phyloP scores from a whole-genome alignment of 805 yeast species.

The Kuraishia floccosa region DNA sequence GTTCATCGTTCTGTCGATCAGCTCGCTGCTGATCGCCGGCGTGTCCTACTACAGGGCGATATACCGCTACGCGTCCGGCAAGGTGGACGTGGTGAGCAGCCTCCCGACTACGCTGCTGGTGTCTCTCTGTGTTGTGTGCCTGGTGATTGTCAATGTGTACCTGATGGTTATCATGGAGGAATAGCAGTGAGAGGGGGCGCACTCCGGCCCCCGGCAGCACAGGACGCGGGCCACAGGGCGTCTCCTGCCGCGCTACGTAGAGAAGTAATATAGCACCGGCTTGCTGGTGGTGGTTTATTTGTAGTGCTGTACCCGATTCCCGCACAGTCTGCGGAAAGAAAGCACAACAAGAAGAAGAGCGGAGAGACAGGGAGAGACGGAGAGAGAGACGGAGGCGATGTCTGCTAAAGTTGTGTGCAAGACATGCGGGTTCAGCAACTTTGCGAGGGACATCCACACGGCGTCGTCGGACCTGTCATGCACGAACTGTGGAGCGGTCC shows the following conservation, averaged over 20 bases:
- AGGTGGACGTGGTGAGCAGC: slow-evolving; percentile 25
- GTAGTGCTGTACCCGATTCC: too few species aligned
- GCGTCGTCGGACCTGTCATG: slow-evolving; percentile 77
- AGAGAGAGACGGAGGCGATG: too few species aligned
- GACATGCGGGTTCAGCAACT: slow-evolving; percentile 39
- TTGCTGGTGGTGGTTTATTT: too few species aligned
- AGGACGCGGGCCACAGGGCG: too few species aligned
- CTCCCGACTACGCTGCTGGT: slow-evolving; percentile 21
- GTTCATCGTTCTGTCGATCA: slow-evolving; percentile 25
- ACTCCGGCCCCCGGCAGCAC: too few species aligned
- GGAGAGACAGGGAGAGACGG: too few species aligned
- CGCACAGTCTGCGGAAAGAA: too few species aligned
- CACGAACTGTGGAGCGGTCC: slow-evolving; percentile 73
- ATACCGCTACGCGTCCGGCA: slow-evolving; percentile 27
- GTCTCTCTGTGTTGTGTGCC: slow-evolving; percentile 20
- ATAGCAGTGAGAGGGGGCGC: too few species aligned
- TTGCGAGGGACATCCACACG: slow-evolving; percentile 38
- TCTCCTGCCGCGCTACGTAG: too few species aligned
- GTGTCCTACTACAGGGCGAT: slow-evolving; percentile 31
- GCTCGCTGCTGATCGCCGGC: slow-evolving; percentile 24
- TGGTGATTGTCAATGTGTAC: slow-evolving; percentile 23
- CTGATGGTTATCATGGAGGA: slow-evolving; percentile 9
- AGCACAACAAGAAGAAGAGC: too few species aligned
- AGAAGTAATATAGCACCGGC: too few species aligned
- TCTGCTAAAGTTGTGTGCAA: slow-evolving; percentile 1